Base-by-base conservation (phyloP, 345 rosid species). In the Gossypium herbaceum region DNA sequence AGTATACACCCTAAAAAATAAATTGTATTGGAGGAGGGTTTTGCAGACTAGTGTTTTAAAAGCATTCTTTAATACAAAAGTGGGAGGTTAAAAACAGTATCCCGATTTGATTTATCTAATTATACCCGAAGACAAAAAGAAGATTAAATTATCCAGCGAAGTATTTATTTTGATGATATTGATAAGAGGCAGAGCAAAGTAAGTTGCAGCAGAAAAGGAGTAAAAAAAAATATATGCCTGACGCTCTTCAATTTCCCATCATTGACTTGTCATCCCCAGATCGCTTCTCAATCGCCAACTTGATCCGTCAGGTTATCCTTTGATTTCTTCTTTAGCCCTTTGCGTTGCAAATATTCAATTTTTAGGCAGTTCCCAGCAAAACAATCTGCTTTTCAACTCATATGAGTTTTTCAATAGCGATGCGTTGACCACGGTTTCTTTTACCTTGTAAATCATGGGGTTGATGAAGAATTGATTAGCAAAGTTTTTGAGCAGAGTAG, bases 391-490 rank as follows among this genome's bases (percentile, higher is more conserved):
- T 34, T 34, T 34, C 41, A 12, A 11, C n/a, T 50, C 54, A 50
- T 12, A 45, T 45, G 54, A 12, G 16, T 50, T 50, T 50, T 50
- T 50, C 16, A 12, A 12, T 47, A 94, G 98, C 97, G 93, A 25
- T 92, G 97, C 66, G 19, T 82, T 12, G 91, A 89, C 12, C 82
- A 83, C 74, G 97, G 97, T 15, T 94, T 90, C 93, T 94, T 91
- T 77, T 94, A 89, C 82, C 81, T 94, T 2, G 87, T 84, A 75
- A 94, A 94, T 75, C 98, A 94, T 68, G 97, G 93, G 4, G 83
- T 90, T 2, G 86, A 88, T 52, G 86, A 83, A 63, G 91, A 85
- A 47, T 67, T 92, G 43, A 22, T 88, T 19, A 39, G 43, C 1
- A 58, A 55, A 25, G 90, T 85, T 48, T 73, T 94, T 0, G 73